A percentile compares a stretch with the other conserved stretches of the same genome.
Conservation (phyloP, 2,329 filamentous ascomycete species). For the Aspergillus proliferans region DNA sequence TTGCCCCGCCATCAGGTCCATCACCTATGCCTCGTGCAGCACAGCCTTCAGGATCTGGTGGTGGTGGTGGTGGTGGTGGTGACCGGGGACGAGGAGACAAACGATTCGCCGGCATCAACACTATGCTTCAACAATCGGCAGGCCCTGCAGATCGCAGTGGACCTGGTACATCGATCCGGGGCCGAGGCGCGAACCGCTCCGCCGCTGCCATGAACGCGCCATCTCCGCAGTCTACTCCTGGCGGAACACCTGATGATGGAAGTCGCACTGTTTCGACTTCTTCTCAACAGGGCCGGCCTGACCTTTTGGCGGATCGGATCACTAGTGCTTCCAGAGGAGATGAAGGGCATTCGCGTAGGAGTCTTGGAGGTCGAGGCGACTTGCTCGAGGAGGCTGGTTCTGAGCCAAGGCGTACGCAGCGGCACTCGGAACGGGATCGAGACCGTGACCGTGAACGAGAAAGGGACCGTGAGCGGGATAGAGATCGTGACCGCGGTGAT, state of each 20-base stretch:
- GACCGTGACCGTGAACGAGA: conserved; percentile 28
- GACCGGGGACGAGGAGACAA: conserved; percentile 41
- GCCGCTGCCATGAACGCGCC: conserved; percentile 21
- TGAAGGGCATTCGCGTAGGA: conserved; percentile 22
- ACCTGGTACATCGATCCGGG: conserved; percentile 33
- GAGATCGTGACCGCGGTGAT: conserved; percentile 21
- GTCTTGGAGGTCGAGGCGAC: conserved; percentile 22
- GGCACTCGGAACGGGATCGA: conserved; percentile 22
- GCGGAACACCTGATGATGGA: conserved; percentile 21
- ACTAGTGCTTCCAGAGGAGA: conserved; percentile 7
- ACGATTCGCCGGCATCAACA: conserved; percentile 43
- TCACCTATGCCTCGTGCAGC: conserved; percentile 31
- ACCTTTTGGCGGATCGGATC: conserved; percentile 27
- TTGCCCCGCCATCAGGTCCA: conserved; percentile 28
- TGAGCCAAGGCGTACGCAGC: conserved; percentile 28
- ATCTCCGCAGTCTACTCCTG: conserved; percentile 25
- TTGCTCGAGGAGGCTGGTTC: conserved; percentile 28
- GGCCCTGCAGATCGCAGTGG: conserved; percentile 26
- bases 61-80: conserved; percentile 29
- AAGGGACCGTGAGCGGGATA: conserved; percentile 15
- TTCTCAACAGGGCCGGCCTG: conserved; percentile 22
- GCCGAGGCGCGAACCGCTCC: conserved; percentile 35
- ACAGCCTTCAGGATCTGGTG: conserved; percentile 19
- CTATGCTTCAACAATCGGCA: conserved; percentile 41
- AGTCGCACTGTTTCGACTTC: conserved; percentile 5